Percentiles rank a stretch among this genome's conserved stretches.
Conservation (phyloP, 352 stramenopile genomes). For the Aphanomyces astaci region DNA sequence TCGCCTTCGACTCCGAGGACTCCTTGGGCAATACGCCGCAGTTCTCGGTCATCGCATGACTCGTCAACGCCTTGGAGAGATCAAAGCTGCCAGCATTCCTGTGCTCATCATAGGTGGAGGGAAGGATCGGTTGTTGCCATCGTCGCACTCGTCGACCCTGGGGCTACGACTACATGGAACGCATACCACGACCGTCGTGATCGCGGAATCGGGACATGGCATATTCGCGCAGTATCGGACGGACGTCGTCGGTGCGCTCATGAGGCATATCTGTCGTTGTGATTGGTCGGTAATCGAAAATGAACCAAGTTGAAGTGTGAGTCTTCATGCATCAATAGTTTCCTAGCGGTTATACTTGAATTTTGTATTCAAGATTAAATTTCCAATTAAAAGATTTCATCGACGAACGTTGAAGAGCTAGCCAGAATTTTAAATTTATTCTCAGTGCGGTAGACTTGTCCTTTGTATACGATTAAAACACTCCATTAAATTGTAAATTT, state of each 20-base stretch:
- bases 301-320: background rate
- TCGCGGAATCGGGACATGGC: conserved; percentile 37
- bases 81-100: conserved; percentile 34
- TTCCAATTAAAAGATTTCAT: background rate
- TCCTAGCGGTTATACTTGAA: background rate
- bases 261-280: conserved; percentile 5
- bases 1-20: background rate
- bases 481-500: no score
- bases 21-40: conserved; percentile 24
- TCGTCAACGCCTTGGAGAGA: conserved; percentile 31
- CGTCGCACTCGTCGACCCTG: conserved; percentile 27
- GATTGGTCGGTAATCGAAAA: background rate
- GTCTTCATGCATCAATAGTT: background rate
- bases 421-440: no score
- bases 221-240: conserved; percentile 40
- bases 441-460: no score
- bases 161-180: conserved; percentile 29
- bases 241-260: conserved; percentile 32
- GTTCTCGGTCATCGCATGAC: conserved; percentile 38
- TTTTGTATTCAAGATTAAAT: background rate
- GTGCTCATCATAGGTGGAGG: conserved; percentile 38
- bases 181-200: conserved; percentile 36
- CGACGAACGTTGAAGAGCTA: no score
- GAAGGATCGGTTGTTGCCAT: conserved; percentile 32
- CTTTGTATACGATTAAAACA: no score